These are phyloP conservation scores for Phytophthora citrophthora DNA, from an alignment of 352 stramenopile species.

Conservation along the genomic window DNA sequence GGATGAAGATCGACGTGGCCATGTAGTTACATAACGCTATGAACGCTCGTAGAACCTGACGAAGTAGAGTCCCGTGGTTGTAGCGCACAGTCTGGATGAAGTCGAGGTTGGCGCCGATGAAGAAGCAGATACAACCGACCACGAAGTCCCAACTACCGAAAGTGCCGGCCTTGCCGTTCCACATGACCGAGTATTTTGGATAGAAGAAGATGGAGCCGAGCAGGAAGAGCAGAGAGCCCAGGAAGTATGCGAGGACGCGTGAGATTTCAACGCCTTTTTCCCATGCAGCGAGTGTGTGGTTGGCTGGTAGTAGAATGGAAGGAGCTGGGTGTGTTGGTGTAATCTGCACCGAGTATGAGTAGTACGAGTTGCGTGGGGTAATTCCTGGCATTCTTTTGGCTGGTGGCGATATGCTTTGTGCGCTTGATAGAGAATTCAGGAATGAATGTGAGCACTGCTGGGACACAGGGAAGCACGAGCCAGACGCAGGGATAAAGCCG, in stretches of 20 bases:
- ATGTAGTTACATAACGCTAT: conserved; percentile 64
- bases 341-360: conserved; percentile 5
- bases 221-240: conserved; percentile 46
- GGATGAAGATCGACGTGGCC: conserved; percentile 64
- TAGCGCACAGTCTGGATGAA: conserved; percentile 63
- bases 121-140: conserved; percentile 67
- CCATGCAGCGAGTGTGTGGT: background rate
- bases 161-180: conserved; percentile 52
- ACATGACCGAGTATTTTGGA: conserved; percentile 66
- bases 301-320: conserved; percentile 2
- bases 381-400: conserved; percentile 2
- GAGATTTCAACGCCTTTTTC: background rate
- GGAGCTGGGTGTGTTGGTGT: background rate
- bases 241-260: background rate
- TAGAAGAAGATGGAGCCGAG: conserved; percentile 75
- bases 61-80: conserved; percentile 44
- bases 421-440: conserved; percentile 2
- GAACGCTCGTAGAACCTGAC: conserved; percentile 58
- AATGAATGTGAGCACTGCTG: conserved; percentile 9
- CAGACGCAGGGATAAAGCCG: conserved; percentile 9
- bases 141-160: conserved; percentile 72
- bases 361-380: conserved; percentile 7
- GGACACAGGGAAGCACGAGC: background rate
- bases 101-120: conserved; percentile 61
- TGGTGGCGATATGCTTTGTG: background rate